phyloP scores from a whole-genome alignment of 202 grass and related monocot species.

The Zizania palustris region DNA sequence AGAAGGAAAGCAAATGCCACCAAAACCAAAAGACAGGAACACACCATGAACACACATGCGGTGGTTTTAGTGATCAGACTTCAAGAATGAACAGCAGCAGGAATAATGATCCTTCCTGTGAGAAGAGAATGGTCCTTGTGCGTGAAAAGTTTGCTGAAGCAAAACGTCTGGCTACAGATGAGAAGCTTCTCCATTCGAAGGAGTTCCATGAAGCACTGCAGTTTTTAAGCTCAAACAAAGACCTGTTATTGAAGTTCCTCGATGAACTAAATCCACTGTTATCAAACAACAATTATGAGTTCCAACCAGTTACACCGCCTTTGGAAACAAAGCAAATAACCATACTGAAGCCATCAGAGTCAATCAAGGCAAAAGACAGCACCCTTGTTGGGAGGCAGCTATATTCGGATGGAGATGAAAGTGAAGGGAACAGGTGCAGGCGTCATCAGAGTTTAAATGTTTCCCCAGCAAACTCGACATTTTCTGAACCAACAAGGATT shows the following conservation, averaged over 20 bases:
- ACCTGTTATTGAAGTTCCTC: slow-evolving; percentile 90
- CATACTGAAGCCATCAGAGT: slow-evolving; percentile 78
- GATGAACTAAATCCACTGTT: slow-evolving; percentile 75
- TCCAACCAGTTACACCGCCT: slow-evolving; percentile 40
- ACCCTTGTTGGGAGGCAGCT: slow-evolving; percentile 43
- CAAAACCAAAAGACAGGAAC: slow-evolving; percentile 38
- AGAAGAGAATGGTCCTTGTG: slow-evolving; percentile 87
- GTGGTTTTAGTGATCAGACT: slow-evolving; percentile 40
- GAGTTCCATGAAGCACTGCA: slow-evolving; percentile 90
- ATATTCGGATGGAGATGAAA: slow-evolving; percentile 51
- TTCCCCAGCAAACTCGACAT: slow-evolving; percentile 47
- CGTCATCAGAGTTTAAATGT: slow-evolving; percentile 44
- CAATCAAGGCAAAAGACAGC: slow-evolving; percentile 56
- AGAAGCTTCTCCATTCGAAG: slow-evolving; percentile 86
- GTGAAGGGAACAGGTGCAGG: slow-evolving; percentile 42
- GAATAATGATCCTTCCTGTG: slow-evolving; percentile 47
- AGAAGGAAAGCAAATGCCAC: slow-evolving; percentile 51
- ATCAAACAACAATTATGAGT: slow-evolving; percentile 54
- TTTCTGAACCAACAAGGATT: slow-evolving; percentile 84
- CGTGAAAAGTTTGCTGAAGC: slow-evolving; percentile 92
- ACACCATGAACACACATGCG: slow-evolving; percentile 35
- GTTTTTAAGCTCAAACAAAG: slow-evolving; percentile 93
- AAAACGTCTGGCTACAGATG: slow-evolving; percentile 73
- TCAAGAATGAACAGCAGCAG: slow-evolving; percentile 39
- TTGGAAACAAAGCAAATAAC: slow-evolving; percentile 81